Conservation (phyloP, 768 basidiomycete genomes). For the Russula vinacea region DNA sequence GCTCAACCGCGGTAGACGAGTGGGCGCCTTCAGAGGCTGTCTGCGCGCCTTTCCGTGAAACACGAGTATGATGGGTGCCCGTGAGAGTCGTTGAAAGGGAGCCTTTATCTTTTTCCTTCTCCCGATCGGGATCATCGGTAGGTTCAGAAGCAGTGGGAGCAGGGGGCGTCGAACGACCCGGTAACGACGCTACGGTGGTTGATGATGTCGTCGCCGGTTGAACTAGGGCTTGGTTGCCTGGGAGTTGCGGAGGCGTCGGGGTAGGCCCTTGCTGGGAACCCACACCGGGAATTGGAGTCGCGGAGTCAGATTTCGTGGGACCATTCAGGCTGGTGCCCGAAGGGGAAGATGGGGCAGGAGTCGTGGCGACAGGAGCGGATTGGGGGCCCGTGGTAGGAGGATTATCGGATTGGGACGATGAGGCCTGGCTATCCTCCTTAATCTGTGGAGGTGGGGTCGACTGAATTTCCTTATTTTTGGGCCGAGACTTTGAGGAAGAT, state of each 20-base stretch:
- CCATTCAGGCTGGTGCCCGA: constrained; percentile 22
- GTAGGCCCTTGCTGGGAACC: constrained; percentile 32
- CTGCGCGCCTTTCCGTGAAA: constrained; percentile 35
- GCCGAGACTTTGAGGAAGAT: constrained; percentile 21
- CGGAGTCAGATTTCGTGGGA: constrained; percentile 28
- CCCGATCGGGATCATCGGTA: constrained; percentile 39
- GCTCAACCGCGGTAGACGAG: constrained; percentile 35
- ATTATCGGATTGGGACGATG: constrained; percentile 4
- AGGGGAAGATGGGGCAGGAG: constrained; percentile 14
- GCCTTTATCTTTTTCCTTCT: constrained; percentile 47
- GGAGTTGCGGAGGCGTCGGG: constrained; percentile 25
- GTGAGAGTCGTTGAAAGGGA: constrained; percentile 45
- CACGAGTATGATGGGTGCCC: constrained; percentile 42
- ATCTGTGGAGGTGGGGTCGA: constrained; percentile 8
- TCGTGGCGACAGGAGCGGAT: constrained; percentile 4
- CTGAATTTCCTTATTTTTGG: constrained; percentile 24
- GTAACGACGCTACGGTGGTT: constrained; percentile 23
- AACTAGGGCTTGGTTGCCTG: constrained; percentile 22
- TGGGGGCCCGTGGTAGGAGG: not conserved
- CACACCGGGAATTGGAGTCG: constrained; percentile 10
- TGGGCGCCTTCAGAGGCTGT: constrained; percentile 38
- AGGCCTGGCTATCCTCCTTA: not conserved
- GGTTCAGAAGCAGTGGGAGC: constrained; percentile 36
- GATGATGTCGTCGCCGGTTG: constrained; percentile 24
- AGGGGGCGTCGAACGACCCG: constrained; percentile 33